Conservation (phyloP, 306 rosid species). For the Nissolia schottii region DNA sequence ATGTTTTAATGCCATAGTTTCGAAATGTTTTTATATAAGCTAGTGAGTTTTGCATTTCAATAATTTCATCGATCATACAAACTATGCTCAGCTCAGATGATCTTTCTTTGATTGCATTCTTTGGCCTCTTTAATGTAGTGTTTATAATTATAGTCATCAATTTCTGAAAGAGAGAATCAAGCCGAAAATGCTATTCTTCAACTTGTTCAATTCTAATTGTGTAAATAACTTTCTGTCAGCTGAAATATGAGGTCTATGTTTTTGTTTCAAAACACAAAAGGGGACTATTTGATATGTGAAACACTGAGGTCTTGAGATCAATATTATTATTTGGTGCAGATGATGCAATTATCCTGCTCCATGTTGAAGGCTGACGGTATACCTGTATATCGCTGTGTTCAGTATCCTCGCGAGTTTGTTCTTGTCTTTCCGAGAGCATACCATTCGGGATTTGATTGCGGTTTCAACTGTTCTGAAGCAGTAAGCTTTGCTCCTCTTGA, state of each 20-base stretch:
- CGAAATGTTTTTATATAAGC: background rate
- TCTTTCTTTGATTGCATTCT: background rate
- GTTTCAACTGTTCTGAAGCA: slow-evolving; percentile 74
- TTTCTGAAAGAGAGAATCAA: background rate
- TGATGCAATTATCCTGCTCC: slow-evolving; percentile 52
- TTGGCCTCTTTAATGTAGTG: background rate
- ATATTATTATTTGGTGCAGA: slow-evolving; percentile 43
- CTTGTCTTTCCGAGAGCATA: slow-evolving; percentile 72
- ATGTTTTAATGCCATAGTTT: background rate
- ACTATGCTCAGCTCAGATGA: background rate
- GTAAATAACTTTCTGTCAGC: background rate
- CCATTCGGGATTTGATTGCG: slow-evolving; percentile 78
- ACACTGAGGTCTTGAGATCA: slow-evolving; percentile 19
- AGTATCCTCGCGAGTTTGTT: slow-evolving; percentile 71
- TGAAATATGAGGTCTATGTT: slow-evolving; percentile 14
- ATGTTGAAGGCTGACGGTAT: slow-evolving; percentile 56
- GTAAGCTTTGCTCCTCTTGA: slow-evolving; percentile 75
- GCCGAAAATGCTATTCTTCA: slow-evolving; percentile 3
- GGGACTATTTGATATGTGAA: background rate
- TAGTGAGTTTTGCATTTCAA: slow-evolving; percentile 1
- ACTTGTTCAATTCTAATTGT: background rate
- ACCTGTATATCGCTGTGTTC: slow-evolving; percentile 76
- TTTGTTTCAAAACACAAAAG: background rate
- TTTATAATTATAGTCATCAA: background rate
- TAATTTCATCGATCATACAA: slow-evolving; percentile 2